Conservation (phyloP, 2,329 filamentous ascomycete genomes). For the Domatiomyces catenatus region DNA sequence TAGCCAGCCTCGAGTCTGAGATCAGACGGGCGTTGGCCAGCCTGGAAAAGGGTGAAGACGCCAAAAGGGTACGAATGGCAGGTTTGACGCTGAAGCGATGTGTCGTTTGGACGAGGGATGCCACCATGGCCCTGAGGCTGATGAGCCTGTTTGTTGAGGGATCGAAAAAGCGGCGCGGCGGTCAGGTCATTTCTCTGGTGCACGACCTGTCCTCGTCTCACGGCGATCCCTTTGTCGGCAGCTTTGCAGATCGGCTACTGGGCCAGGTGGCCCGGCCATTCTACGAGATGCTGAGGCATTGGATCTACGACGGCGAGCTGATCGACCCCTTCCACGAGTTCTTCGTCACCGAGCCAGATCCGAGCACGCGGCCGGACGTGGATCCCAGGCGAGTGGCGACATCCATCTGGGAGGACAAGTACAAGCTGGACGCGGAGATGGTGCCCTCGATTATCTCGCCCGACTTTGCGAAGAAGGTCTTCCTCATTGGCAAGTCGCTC, state of each 20-base stretch:
- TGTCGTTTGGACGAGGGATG: conserved; percentile 92
- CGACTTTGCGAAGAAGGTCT: conserved; percentile 91
- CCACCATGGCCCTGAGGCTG: conserved; percentile 82
- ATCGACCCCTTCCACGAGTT: conserved; percentile 94
- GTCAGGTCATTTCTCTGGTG: conserved; percentile 83
- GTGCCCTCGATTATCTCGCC: conserved; percentile 84
- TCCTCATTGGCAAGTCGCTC: conserved; percentile 90
- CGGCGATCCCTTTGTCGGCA: conserved; percentile 84
- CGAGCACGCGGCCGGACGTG: conserved; percentile 34
- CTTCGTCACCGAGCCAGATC: conserved; percentile 74
- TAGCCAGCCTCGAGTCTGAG: conserved; percentile 84
- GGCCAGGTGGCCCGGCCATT: conserved; percentile 82
- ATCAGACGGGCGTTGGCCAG: conserved; percentile 67
- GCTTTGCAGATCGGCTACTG: conserved; percentile 80
- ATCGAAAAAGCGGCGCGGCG: conserved; percentile 64
- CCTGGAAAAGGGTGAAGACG: conserved; percentile 47
- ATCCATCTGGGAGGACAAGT: conserved; percentile 97
- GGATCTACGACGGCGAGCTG: conserved; percentile 97
- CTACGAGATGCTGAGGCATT: conserved; percentile 86
- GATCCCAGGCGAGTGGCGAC: conserved; percentile 44
- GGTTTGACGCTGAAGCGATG: conserved; percentile 91
- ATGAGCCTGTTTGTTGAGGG: conserved; percentile 93
- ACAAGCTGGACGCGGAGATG: conserved; percentile 70
- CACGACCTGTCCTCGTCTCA: conserved; percentile 87
- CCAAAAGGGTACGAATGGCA: conserved; percentile 61